These are phyloP conservation scores for Calocera cornea DNA, from an alignment of 768 basidiomycete species.

Conservation along the genomic window DNA sequence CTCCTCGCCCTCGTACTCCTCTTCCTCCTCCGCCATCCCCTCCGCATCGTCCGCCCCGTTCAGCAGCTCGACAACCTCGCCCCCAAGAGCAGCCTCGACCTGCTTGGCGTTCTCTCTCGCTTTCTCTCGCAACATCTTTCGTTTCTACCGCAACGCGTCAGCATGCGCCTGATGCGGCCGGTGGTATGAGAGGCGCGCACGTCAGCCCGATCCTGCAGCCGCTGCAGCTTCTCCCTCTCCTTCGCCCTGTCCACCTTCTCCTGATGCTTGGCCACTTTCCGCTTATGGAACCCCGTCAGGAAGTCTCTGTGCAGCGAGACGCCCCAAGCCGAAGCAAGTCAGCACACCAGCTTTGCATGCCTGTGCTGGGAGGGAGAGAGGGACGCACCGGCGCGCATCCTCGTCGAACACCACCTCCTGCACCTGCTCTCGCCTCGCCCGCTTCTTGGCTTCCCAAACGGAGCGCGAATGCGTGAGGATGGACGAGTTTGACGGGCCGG, in stretches of 20 bases:
- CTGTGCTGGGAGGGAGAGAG: neutral
- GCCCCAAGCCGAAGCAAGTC: neutral
- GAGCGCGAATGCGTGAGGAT: slow-evolving; percentile 50
- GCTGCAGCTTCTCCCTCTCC: slow-evolving; percentile 63
- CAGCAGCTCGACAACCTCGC: slow-evolving; percentile 10
- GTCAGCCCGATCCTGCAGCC: slow-evolving; percentile 62
- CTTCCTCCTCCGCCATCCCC: slow-evolving; percentile 40
- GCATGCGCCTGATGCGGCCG: neutral
- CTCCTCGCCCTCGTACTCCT: slow-evolving; percentile 73
- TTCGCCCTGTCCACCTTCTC: slow-evolving; percentile 57
- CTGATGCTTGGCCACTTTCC: slow-evolving; percentile 74
- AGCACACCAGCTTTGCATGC: neutral
- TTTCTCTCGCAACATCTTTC: slow-evolving; percentile 61
- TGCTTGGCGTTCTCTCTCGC: slow-evolving; percentile 63
- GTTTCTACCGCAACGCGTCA: slow-evolving; percentile 38
- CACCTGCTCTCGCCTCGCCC: slow-evolving; percentile 50
- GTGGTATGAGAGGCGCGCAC: slow-evolving; percentile 30
- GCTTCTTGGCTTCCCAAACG: slow-evolving; percentile 53
- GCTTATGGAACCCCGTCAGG: slow-evolving; percentile 85
- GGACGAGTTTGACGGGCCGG: slow-evolving; percentile 32
- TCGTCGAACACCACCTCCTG: slow-evolving; percentile 81
- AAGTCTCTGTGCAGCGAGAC: slow-evolving; percentile 59
- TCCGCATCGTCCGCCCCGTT: slow-evolving; percentile 31
- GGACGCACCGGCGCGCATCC: slow-evolving; percentile 52
- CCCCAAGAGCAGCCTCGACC: slow-evolving; percentile 49